phyloP scores from a whole-genome alignment of 768 basidiomycete species.

The Brasilioporus rufonigricans region DNA sequence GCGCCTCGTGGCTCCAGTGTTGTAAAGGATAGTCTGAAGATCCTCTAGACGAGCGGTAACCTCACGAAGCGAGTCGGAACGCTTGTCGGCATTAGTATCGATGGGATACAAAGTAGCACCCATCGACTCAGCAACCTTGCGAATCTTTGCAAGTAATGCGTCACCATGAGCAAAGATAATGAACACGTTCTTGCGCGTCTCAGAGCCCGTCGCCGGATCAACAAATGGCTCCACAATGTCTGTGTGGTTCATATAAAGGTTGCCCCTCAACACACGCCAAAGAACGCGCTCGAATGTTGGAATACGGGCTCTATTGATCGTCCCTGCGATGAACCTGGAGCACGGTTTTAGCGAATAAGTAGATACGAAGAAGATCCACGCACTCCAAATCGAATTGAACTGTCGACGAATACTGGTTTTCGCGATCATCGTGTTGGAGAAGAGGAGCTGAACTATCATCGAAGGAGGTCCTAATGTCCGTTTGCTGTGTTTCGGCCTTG shows the following conservation, averaged over 20 bases:
- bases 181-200: constrained; percentile 97
- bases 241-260: constrained; percentile 98
- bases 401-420: constrained; percentile 52
- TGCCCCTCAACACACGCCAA: constrained; percentile 97
- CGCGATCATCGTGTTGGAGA: constrained; percentile 87
- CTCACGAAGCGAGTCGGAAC: constrained; percentile 84
- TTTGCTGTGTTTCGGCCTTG: constrained; percentile 76
- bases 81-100: constrained; percentile 91
- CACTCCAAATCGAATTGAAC: constrained; percentile 89
- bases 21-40: constrained; percentile 83
- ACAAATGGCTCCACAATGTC: constrained; percentile 93
- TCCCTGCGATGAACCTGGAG: constrained; percentile 90
- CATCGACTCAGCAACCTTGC: constrained; percentile 99
- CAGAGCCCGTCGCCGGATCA: constrained; percentile 76
- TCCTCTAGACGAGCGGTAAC: constrained; percentile 90
- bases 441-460: constrained; percentile 91
- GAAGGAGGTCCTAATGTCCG: constrained; percentile 82
- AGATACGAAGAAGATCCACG: constrained; percentile 22
- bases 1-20: constrained; percentile 81
- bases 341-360: background rate
- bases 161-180: constrained; percentile 99
- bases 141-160: constrained; percentile 90
- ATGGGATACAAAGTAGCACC: constrained; percentile 96
- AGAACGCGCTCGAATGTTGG: constrained; percentile 95
- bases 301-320: constrained; percentile 89